Conservation (phyloP, 768 basidiomycete genomes). For the Boletus tomentosulus region DNA sequence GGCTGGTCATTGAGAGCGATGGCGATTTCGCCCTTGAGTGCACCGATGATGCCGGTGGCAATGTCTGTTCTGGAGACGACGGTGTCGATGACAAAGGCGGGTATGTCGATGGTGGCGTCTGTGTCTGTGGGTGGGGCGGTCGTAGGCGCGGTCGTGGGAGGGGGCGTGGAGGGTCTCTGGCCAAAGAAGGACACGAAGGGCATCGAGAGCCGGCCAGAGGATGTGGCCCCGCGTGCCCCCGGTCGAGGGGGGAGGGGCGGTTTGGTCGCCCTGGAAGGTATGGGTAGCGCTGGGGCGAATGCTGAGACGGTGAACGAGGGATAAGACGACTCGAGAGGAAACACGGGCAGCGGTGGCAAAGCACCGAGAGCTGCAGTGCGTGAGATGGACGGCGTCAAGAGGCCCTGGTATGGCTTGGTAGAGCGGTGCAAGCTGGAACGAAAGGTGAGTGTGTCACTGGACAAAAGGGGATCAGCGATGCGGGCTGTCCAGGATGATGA, state of each 20-base stretch:
- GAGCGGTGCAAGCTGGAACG: conserved; percentile 41
- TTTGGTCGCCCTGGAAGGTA: conserved; percentile 38
- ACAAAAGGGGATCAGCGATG: too few species aligned
- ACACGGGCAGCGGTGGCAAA: conserved; percentile 52
- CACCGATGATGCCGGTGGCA: too few species aligned
- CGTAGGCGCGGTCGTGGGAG: too few species aligned
- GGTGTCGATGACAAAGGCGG: too few species aligned
- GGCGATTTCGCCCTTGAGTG: too few species aligned
- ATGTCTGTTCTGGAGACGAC: too few species aligned
- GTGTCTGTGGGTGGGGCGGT: too few species aligned
- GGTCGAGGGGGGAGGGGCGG: conserved; percentile 44
- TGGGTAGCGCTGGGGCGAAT: conserved; percentile 31
- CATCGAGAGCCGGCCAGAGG: conserved; percentile 53
- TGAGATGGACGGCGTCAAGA: conserved; percentile 32
- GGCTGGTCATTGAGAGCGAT: too few species aligned
- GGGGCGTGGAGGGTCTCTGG: conserved; percentile 29
- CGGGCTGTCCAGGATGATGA: conserved; percentile 24
- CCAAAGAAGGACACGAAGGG: conserved; percentile 81
- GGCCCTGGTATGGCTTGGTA: conserved; percentile 39
- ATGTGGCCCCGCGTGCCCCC: conserved; percentile 11
- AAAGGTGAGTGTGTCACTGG: conserved; percentile 25
- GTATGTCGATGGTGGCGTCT: too few species aligned
- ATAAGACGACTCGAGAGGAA: conserved; percentile 38
- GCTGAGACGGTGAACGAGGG: conserved; percentile 46
- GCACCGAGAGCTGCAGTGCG: conserved; percentile 36